Evolutionary conservation across 148 eudicot species (phyloP).

Genomic region (Cornus florida): DNA sequence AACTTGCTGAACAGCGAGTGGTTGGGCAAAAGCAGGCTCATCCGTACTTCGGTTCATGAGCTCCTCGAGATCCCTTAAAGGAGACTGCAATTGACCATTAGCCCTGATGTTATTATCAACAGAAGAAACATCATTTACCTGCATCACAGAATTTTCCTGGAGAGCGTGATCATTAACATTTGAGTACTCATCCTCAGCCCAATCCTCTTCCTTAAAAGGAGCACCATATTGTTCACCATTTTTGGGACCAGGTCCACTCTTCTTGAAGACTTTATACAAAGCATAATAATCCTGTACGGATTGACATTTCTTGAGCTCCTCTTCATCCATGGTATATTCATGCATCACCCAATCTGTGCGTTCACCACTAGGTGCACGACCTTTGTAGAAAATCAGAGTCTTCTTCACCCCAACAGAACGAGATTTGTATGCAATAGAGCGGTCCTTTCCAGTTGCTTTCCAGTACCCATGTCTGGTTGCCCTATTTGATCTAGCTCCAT

Average conservation of each 20-base stretch:
- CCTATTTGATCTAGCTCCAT: constrained; percentile 83
- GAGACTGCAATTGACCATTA: constrained; percentile 19
- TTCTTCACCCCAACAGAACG: constrained; percentile 83
- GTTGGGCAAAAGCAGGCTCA: constrained; percentile 28
- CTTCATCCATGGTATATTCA: constrained; percentile 78
- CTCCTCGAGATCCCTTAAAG: constrained; percentile 43
- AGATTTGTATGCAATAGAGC: constrained; percentile 53
- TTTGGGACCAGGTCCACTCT: constrained; percentile 96
- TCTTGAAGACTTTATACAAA: constrained; percentile 80
- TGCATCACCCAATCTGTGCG: constrained; percentile 99
- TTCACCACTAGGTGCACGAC: constrained; percentile 84
- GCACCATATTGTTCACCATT: constrained; percentile 99
- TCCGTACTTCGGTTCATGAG: constrained; percentile 35
- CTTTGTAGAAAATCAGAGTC: constrained; percentile 80
- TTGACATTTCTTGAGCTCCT: constrained; percentile 75
- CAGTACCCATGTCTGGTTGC: constrained; percentile 84
- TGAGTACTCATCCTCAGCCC: constrained; percentile 62
- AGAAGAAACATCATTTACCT: constrained; percentile 17
- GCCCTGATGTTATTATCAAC: constrained; percentile 13
- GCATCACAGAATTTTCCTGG: constrained; percentile 23
- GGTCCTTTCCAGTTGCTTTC: constrained; percentile 99
- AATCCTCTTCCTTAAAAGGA: constrained; percentile 86
- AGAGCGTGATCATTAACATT: constrained; percentile 19
- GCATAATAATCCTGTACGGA: constrained; percentile 61
- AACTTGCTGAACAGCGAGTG: constrained; percentile 35